Evolutionary conservation across 495 filamentous ascomycete genomes (phyloP), one percentile per base, ranked within the genome.

Genomic region (Sphaerosporella brunnea): DNA sequence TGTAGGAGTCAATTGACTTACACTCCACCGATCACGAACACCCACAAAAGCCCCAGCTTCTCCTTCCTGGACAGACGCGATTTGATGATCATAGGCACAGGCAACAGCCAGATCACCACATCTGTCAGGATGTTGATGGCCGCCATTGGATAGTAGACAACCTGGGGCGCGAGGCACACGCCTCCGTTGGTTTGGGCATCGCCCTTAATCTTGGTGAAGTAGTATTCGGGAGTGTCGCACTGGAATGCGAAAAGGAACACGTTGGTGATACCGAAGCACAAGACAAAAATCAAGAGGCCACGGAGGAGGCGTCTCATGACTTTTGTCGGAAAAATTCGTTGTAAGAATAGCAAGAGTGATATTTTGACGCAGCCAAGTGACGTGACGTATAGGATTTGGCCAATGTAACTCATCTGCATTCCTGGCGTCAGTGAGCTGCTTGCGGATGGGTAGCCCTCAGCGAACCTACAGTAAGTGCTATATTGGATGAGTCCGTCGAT

Each of bases 101-200:
- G 74, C 35, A 75, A 66, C 0, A 70, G 23, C 32, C 71, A 66
- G 36, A 72, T 58, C 23, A 65, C 59, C 25, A 72, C 39, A 52
- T 76, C 73, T 32, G 67, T 69, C 20, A 67, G 39, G 36, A 76
- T 71, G 56, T 73, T 74, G 19, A 70, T 63, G 0, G 62, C 63
- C 2, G 66, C 65, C 54, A 69, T 73, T 47, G 64, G 43, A 26
- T 46, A 46, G 26, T 46, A 46, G 11, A 46, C 43, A 16, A 46
- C 43, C n/a, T 46, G 43, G 9, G 43, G 43, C 24, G 25, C 24
- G 9, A 46, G 28, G 35, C 43, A 46, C 1, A 46, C 43, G 10
- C 43, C 43, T 2, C 30, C 43, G 15, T 30, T 9, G 11, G 19
- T 36, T 23, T 32, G 11, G 10, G 23, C 43, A 2, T 11, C 20